Evolutionary conservation across 2,329 filamentous ascomycete genomes (phyloP), one percentile per base, ranked within the genome.

Genomic region (Aspergillus ruber): DNA sequence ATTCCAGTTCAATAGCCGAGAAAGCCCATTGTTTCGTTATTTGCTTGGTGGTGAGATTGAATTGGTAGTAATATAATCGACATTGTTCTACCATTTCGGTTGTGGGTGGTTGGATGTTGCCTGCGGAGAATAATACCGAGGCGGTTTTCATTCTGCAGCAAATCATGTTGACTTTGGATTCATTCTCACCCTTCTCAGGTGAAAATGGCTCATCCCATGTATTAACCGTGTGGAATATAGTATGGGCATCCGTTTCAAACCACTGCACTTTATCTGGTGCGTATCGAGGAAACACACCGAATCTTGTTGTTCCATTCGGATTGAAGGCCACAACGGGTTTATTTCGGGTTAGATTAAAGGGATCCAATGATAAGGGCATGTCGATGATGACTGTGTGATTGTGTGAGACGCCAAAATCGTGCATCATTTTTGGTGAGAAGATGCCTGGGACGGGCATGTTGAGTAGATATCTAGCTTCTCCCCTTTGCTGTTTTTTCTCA

Each of bases 141-240:
- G 82, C 80, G 2, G 82, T 84, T 1, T 82, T 87, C 38, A 86
- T 69, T 3, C 85, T 78, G 53, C 84, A 87, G 1, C 78, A 80
- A 1, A 88, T 70, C 58, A 88, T 76, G 56, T 83, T 82, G 4
- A 87, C 80, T 1, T 73, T 68, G 13, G 57, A 58, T 17, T 52
- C 50, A n/a, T 61, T 54, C 1, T 58, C 21, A 13, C 65, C 51
- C 1, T 63, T 17, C 13, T 10, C 53, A 20, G 20, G 20, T 20
- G 20, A 20, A 3, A 20, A 20, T 20, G 20, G 20, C 3, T 76
- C 74, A 45, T 86, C 82, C 85, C 84, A 88, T 1, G 80, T 79
- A 54, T 86, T 87, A 1, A 82, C 84, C 0, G 83, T 85, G 56
- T 88, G 85, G 51, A 87, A 86, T 40, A 88, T 84, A 56, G 82